These are phyloP conservation scores for Salix udensis DNA, from an alignment of 345 rosid species.

Conservation along the genomic window DNA sequence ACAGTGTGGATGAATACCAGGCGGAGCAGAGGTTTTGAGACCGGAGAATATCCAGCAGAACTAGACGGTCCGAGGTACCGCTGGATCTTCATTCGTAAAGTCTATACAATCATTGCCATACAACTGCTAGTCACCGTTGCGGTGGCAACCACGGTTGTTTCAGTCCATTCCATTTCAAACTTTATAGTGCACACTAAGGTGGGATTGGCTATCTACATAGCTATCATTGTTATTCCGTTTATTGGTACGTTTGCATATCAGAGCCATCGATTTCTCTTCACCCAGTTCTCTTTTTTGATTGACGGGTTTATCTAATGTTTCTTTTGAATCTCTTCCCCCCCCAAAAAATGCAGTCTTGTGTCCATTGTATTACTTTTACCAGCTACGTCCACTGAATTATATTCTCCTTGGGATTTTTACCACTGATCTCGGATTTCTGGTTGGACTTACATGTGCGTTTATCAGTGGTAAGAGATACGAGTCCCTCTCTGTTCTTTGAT, in stretches of 20 bases:
- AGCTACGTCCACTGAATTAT: constrained; percentile 2
- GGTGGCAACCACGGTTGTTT: constrained; percentile 1
- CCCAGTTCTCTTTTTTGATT: background rate
- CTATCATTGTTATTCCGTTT: background rate
- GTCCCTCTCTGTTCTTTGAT: background rate
- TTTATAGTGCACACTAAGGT: background rate
- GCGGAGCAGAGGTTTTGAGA: background rate
- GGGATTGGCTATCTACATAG: constrained; percentile 1
- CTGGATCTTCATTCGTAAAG: constrained; percentile 10
- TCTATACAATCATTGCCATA: background rate
- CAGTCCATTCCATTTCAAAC: background rate
- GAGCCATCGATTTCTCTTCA: background rate
- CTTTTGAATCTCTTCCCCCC: background rate
- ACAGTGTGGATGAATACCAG: background rate
- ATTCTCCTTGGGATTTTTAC: constrained; percentile 1
- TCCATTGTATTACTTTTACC: background rate
- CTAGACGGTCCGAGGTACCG: background rate
- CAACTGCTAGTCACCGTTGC: constrained; percentile 6
- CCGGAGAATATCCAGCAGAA: background rate
- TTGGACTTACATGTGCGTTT: constrained; percentile 3
- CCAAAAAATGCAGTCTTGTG: background rate
- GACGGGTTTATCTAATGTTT: background rate
- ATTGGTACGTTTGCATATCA: background rate
- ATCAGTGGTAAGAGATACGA: background rate
- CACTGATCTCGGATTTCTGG: background rate